Evolutionary conservation across 73 alveolate species (phyloP), one percentile per base, ranked within the genome.

Genomic region (Paramecium octaurelia): DNA sequence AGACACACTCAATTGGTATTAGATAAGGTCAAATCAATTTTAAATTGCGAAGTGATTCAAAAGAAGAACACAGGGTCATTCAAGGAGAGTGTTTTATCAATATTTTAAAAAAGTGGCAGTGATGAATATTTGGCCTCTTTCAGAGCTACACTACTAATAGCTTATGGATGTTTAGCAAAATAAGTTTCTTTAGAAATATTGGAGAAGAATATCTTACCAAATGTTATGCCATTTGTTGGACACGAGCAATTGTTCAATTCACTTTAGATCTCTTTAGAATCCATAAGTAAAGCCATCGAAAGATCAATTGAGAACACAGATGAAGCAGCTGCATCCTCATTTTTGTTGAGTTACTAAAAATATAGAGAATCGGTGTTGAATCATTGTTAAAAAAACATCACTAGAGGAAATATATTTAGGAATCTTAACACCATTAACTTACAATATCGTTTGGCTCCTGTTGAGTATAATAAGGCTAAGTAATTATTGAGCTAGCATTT

Each of bases 121-220:
- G 91, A 80, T 24, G 91, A 80, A 44, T 44, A 42, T 80, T 46
- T 80, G 24, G 43, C 75, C 14, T 44, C 70, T 1, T 42, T 80
- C 11, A 16, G 91, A 9, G 75, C 91, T 44, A 80, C 91, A 20
- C 31, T 80, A 80, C 6, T 80, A 10, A 80, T 80, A 11, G 91
- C 91, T 0, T 24, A 31, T 40, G 91, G 91, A 6, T 80, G 76
- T 80, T 31, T 80, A 44, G 75, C 76, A n/a, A 42, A 48, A 20
- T 80, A 44, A 12, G 91, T 80, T 40, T 44, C 70, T 10, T 80
- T 80, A 80, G 75, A 80, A 20, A 24, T 43, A 12, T 24, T 80
- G 16, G 91, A 80, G n/a, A 48, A 44, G 57, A 80, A 80, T 80
- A 80, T 80, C 31, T 10, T 80, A 40, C 91, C 91, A n/a, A 80